These are phyloP conservation scores for Pochonia chlamydosporia DNA, from an alignment of 2,329 filamentous ascomycete genomes.

Conservation along the genomic window DNA sequence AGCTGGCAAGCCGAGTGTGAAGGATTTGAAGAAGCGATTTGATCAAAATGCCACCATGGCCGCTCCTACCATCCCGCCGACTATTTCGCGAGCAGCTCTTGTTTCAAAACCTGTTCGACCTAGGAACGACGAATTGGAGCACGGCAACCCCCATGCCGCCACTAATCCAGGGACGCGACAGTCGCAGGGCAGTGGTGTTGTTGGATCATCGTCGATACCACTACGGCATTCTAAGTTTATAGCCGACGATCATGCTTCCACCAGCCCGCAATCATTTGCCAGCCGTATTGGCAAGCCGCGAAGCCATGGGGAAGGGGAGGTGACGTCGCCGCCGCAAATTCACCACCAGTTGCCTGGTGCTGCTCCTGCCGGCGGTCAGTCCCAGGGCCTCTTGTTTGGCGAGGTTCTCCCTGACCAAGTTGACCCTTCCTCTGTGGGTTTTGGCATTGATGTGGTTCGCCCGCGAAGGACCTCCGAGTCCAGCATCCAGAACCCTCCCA, in stretches of 20 bases:
- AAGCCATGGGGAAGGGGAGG: conserved; percentile 23
- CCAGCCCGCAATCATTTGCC: conserved; percentile 52
- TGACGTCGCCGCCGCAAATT: conserved; percentile 28
- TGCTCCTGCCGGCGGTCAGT: conserved; percentile 27
- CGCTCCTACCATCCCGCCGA: conserved; percentile 1
- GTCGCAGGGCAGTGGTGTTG: not conserved
- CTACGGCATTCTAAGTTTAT: conserved; percentile 42
- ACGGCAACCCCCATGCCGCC: not conserved
- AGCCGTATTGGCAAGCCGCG: conserved; percentile 53
- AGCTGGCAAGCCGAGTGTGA: conserved; percentile 60
- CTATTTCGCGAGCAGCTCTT: not conserved
- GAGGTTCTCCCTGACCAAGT: conserved; percentile 61
- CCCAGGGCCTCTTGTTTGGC: conserved; percentile 63
- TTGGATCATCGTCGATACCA: conserved; percentile 19
- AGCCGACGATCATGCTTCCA: conserved; percentile 45
- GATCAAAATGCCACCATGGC: conserved; percentile 47
- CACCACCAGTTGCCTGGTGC: conserved; percentile 25
- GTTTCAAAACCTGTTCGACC: not conserved
- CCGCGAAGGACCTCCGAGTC: conserved; percentile 66
- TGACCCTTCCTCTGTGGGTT: conserved; percentile 46
- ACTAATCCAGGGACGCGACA: not conserved
- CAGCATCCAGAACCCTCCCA: conserved; percentile 48
- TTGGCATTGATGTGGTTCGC: conserved; percentile 51
- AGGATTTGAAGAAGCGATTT: conserved; percentile 74
- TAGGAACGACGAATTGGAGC: not conserved